Evolutionary conservation across 2,329 filamentous ascomycete species (phyloP).

Genomic region (Fusarium sp.): DNA sequence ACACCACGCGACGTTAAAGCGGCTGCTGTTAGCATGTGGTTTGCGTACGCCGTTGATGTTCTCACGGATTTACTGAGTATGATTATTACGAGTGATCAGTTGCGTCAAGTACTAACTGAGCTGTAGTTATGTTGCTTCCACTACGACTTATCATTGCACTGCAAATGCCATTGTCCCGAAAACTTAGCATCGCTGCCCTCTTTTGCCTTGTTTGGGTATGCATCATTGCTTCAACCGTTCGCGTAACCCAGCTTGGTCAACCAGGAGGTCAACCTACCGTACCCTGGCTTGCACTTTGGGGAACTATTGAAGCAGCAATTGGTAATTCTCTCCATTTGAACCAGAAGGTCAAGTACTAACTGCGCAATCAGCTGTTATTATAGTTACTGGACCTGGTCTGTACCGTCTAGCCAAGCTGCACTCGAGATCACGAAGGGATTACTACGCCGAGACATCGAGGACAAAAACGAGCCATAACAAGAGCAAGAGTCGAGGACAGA

Average conservation of each 20-base stretch:
- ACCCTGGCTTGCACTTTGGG: constrained; percentile 7
- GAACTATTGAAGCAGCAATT: background rate
- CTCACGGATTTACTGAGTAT: background rate
- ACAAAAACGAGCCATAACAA: background rate
- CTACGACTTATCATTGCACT: background rate
- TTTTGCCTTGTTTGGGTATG: background rate
- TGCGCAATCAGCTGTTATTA: background rate
- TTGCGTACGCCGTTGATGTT: background rate
- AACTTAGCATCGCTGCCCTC: background rate
- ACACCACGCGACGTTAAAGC: background rate
- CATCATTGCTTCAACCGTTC: background rate
- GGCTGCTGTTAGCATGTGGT: background rate
- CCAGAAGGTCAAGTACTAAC: background rate
- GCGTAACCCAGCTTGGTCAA: background rate
- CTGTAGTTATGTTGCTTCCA: background rate
- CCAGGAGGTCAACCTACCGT: background rate
- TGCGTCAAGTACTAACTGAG: background rate
- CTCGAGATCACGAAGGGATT: background rate
- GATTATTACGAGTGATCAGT: background rate
- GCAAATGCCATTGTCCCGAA: background rate
- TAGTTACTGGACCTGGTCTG: background rate
- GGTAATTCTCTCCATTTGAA: background rate
- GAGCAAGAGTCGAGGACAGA: background rate
- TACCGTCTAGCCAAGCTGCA: constrained; percentile 5
- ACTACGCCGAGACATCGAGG: constrained; percentile 1